These are phyloP conservation scores for Phytopythium kandeliae DNA, from an alignment of 352 stramenopile genomes.

Conservation along the genomic window DNA sequence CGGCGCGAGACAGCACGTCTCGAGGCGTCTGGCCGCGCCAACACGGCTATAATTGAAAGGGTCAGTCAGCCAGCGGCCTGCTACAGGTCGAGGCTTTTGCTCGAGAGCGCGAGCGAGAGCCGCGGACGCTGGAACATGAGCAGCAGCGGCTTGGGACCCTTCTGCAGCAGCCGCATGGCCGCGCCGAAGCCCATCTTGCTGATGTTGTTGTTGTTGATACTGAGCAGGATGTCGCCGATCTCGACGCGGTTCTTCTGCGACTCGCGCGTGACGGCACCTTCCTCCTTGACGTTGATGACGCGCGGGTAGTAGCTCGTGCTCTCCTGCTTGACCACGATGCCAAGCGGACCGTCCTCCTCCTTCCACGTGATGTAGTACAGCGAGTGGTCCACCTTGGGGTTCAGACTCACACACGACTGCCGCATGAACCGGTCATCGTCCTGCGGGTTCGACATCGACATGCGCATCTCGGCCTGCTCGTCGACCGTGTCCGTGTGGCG, in stretches of 20 bases:
- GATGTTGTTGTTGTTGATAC: slow-evolving; percentile 91
- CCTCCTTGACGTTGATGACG: slow-evolving; percentile 86
- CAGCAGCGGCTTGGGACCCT: slow-evolving; percentile 78
- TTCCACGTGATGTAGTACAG: slow-evolving; percentile 90
- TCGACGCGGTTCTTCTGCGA: slow-evolving; percentile 83
- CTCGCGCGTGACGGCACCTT: slow-evolving; percentile 71
- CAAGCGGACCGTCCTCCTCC: slow-evolving; percentile 77
- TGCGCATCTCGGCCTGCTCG: slow-evolving; percentile 29
- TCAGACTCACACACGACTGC: slow-evolving; percentile 69
- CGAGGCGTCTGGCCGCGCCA: too few relatives aligned
- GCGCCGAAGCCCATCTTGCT: slow-evolving; percentile 86
- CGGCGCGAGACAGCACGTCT: too few relatives aligned
- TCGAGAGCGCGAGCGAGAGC: slow-evolving; percentile 23
- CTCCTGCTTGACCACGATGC: slow-evolving; percentile 85
- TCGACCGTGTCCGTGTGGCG: slow-evolving; percentile 72
- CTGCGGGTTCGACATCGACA: slow-evolving; percentile 57
- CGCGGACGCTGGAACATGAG: slow-evolving; percentile 83
- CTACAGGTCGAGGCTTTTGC: slow-evolving; percentile 33
- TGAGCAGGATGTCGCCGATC: slow-evolving; percentile 75
- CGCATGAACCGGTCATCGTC: slow-evolving; percentile 61
- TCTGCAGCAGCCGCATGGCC: slow-evolving; percentile 83
- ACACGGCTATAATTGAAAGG: too few relatives aligned
- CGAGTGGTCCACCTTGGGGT: slow-evolving; percentile 79
- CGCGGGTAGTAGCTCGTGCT: slow-evolving; percentile 83
- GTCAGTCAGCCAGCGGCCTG: too few relatives aligned